A percentile compares a stretch with the other conserved stretches of the same genome.
phyloP scores from a whole-genome alignment of 1,284 basidiomycete species.

The Ceratobasidium sp. region DNA sequence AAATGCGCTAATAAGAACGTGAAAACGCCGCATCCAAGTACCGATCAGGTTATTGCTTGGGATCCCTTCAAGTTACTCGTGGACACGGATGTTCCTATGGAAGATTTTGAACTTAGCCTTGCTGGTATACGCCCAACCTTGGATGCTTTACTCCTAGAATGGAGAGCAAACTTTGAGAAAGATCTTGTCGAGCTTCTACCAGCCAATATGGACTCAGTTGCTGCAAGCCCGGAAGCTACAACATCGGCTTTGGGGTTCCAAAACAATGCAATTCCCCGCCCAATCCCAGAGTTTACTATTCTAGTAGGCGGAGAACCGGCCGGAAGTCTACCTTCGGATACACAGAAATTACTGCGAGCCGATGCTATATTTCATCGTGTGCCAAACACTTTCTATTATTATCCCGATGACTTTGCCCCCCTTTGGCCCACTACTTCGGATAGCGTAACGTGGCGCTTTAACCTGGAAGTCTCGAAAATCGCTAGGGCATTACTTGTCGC shows the following conservation, averaged over 20 bases:
- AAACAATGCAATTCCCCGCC: background rate
- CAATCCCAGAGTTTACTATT: too few relatives aligned
- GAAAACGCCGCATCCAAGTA: background rate
- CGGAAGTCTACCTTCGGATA: background rate
- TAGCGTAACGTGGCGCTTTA: background rate
- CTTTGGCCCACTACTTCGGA: background rate
- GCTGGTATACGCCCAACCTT: background rate
- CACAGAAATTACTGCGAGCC: constrained; percentile 4
- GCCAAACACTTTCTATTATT: background rate
- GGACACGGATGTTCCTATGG: background rate
- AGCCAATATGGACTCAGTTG: background rate
- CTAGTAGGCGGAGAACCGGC: background rate
- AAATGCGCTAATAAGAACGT: too few relatives aligned
- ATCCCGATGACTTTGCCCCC: constrained; percentile 13
- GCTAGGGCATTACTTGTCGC: background rate
- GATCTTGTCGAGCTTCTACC: background rate
- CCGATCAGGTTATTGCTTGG: background rate
- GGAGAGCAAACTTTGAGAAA: background rate
- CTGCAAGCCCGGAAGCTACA: too few relatives aligned
- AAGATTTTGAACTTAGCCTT: background rate
- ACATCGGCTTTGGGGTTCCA: background rate
- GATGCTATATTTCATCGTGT: background rate
- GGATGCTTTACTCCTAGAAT: background rate
- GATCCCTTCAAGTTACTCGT: background rate
- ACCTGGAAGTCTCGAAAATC: background rate